Evolutionary conservation across 1,139 yeast genomes (phyloP), one percentile per base, ranked within the genome.

Genomic region (Arxiozyma heterogenica): DNA sequence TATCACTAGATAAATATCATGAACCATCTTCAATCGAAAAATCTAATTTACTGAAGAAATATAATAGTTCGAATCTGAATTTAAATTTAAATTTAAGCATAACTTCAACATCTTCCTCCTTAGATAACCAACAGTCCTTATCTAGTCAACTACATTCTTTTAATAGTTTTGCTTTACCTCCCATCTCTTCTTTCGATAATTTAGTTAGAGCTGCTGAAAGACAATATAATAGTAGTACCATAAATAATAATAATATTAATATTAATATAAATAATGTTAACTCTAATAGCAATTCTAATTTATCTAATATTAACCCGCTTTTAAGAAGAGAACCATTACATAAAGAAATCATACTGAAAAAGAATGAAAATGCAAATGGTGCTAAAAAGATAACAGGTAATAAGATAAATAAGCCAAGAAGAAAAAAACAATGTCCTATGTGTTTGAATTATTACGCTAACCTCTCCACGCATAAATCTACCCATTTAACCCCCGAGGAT

Each of bases 401-500:
- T 17, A 56, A 53, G 44, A 44, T 57, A 1, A 38, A 49, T 42
- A 78, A 78, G 63, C 82, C 82, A 47, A 73, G 95, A 59, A 83
- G 81, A 71, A 88, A 87, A 76, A 80, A 88, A 70, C 89, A 86
- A 72, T 90, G 96, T 68, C 88, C 93, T 0, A 82, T 84, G 53
- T 89, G 97, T 69, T 80, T 79, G 61, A 77, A 84, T 55, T 83
- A 75, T 68, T 89, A 84, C 69, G 81, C 88, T 54, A 89, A 90
- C 67, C 73, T 90, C 61, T 89, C 94, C 38, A 88, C 96, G 5
- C 96, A 90, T 70, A 82, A 83, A 67, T 80, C 93, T 1, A 86
- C 93, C 20, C 96, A 90, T 67, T 69, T 86, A 53, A 82, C 83
- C 54, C 86, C 86, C 30, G 80, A 84, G 46, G 76, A 83, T 41